Base-by-base conservation (phyloP, 805 yeast species). In the Zygoascus tannicola region DNA sequence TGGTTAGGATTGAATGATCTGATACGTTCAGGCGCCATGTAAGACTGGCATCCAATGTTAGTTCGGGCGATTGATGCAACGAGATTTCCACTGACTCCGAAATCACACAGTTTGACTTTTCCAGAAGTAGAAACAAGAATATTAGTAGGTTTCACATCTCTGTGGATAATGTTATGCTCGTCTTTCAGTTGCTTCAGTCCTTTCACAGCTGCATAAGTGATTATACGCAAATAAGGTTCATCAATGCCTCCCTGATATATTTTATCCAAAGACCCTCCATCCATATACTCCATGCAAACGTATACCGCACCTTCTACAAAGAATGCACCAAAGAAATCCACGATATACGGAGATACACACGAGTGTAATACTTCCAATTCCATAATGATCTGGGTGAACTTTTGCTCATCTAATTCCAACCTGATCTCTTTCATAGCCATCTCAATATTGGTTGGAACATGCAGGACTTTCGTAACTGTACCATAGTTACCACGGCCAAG, bases 351-450 rank as follows among this genome's bases (percentile, higher is more conserved):
- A 14, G 94, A 81, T 51, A 76, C 76, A 66, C 97, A 92, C 56
- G 82, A 84, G 65, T 92, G 97, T 51, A 92, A 71, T 43, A 92
- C 82, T 56, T 92, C 97, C 49, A 92, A 69, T 62, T 92, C 98
- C 97, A 92, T 92, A 55, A 92, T 68, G 51, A 92, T 92, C 58
- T 92, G 97, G 48, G 90, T 75, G 61, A 92, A 85, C 59, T 87
- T 87, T n/a, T 85, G 74, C 56, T 90, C 97, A 58, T 92, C 97
- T 48, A 92, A 71, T 60, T 90, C 97, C 38, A 92, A 67, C 43
- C 96, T 70, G 37, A 92, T 95, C 62, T 92, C 97, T 63, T 92
- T 92, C 94, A 92, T 86, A 1, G 97, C 97, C 97, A 92, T 87
- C 16, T 79, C 65, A 16, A 90, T 83, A 18, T 86, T 84, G 0